These are phyloP conservation scores for Kickxella alabastrina DNA, from an alignment of 192 early-diverging fungal species.

Conservation along the genomic window DNA sequence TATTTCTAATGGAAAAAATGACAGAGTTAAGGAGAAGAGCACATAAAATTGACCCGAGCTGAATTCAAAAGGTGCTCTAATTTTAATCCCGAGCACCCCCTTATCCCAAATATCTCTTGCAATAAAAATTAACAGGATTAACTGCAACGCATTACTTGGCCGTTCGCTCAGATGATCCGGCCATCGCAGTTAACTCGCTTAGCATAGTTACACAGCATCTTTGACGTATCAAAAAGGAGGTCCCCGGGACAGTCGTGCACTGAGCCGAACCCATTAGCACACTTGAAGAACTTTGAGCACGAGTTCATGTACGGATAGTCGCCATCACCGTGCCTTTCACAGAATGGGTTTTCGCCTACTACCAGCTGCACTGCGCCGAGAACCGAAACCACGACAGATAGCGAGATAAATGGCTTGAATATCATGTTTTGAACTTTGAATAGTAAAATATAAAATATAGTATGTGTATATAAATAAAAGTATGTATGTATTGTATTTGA, in stretches of 20 bases:
- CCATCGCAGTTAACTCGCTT: constrained; percentile 31
- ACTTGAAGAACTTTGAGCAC: constrained; percentile 37
- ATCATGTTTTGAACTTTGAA: background rate
- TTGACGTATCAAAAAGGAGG: constrained; percentile 25
- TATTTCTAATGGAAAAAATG: background rate
- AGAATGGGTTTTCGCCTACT: constrained; percentile 25
- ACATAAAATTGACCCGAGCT: no score
- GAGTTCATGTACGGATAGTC: constrained; percentile 28
- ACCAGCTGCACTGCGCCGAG: background rate
- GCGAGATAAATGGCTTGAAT: background rate
- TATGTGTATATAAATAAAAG: background rate
- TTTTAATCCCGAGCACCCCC: no score
- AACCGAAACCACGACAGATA: background rate
- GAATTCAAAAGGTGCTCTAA: background rate
- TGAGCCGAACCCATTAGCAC: constrained; percentile 44
- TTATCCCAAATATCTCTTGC: no score
- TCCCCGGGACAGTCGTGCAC: constrained; percentile 35
- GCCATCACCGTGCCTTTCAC: constrained; percentile 28
- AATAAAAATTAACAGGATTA: background rate
- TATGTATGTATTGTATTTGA: background rate
- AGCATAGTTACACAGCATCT: constrained; percentile 36
- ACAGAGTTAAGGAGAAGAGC: background rate
- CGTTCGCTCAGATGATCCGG: background rate
- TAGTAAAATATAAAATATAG: no score
- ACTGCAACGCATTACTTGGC: background rate